Evolutionary conservation across 2,329 filamentous ascomycete species (phyloP).

Genomic region (Trichophyton simii): DNA sequence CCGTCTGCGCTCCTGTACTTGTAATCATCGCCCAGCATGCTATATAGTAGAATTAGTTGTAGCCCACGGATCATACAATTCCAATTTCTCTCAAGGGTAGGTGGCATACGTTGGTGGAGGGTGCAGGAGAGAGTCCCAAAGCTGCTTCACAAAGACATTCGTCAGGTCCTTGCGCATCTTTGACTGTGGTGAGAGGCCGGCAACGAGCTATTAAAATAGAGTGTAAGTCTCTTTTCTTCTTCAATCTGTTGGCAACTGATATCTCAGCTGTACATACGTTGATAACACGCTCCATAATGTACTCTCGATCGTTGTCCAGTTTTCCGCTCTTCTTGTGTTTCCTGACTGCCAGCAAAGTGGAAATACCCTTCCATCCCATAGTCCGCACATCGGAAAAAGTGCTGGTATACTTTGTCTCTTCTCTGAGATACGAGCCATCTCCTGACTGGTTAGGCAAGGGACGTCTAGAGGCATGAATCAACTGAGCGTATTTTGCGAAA

Average conservation of each 20-base stretch:
- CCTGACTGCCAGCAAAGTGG: conserved; percentile 50
- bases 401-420: conserved; percentile 38
- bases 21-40: conserved; percentile 22
- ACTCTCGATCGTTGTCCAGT: conserved; percentile 60
- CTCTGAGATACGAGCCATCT: conserved; percentile 46
- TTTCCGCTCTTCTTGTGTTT: conserved; percentile 51
- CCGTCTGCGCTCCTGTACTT: conserved; percentile 24
- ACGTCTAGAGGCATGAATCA: conserved; percentile 44
- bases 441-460: conserved; percentile 52
- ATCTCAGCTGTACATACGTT: conserved; percentile 26
- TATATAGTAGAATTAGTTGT: conserved; percentile 18
- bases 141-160: conserved; percentile 52
- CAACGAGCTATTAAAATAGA: conserved; percentile 42
- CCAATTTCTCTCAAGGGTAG: conserved; percentile 16
- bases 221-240: background rate
- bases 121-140: conserved; percentile 62
- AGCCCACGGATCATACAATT: background rate
- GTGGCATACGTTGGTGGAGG: conserved; percentile 51
- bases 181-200: conserved; percentile 51
- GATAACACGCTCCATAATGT: conserved; percentile 63
- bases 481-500: conserved; percentile 35
- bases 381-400: conserved; percentile 47
- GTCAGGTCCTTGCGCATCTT: conserved; percentile 51
- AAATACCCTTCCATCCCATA: conserved; percentile 46
- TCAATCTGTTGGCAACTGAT: background rate